Evolutionary conservation across 2,329 filamentous ascomycete genomes (phyloP), one percentile per base, ranked within the genome.

Genomic region (Penicillium vulpinum): DNA sequence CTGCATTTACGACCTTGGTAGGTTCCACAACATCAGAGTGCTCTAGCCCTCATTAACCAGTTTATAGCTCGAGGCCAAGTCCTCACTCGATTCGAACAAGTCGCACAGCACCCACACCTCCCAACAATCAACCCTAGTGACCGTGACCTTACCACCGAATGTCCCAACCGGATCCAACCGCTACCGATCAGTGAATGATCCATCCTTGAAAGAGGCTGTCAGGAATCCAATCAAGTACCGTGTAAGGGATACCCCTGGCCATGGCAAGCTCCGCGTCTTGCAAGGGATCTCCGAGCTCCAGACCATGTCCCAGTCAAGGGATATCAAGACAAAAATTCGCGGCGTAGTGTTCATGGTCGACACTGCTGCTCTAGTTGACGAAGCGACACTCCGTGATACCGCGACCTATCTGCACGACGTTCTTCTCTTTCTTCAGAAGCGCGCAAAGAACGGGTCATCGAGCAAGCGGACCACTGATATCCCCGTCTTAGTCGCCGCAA

Each of bases 281-380:
- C 77, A 86, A 57, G 73, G 75, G 21, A 72, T 80, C 50, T 69
- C 79, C 21, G 70, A 73, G 48, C 67, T 78, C 35, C 62, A 67
- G 18, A 59, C 66, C 18, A 74, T 73, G 70, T 58, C 67, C 15
- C 45, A 54, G 7, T 65, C 70, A 8, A 73, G 73, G 49, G 70
- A 75, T 18, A 62, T 68, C 33, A 74, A 74, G 26, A 69, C 66
- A 28, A 74, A 59, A 62, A 78, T 93, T 46, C 83, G 83, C 39
- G 92, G 89, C 18, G 80, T 97, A 51, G 83, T 97, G 50, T 99
- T 93, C 73, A 78, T 97, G 61, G 85, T 96, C n/a, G 94, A 99
- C 74, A 89, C 92, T 11, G 87, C 89, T 4, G 84, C 85, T 3
- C 77, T 92, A 11, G 65, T 72, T 15, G 72, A 76, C 5, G 70